phyloP scores from a whole-genome alignment of 2,329 filamentous ascomycete genomes.

The Reticulascus tulasneorum region DNA sequence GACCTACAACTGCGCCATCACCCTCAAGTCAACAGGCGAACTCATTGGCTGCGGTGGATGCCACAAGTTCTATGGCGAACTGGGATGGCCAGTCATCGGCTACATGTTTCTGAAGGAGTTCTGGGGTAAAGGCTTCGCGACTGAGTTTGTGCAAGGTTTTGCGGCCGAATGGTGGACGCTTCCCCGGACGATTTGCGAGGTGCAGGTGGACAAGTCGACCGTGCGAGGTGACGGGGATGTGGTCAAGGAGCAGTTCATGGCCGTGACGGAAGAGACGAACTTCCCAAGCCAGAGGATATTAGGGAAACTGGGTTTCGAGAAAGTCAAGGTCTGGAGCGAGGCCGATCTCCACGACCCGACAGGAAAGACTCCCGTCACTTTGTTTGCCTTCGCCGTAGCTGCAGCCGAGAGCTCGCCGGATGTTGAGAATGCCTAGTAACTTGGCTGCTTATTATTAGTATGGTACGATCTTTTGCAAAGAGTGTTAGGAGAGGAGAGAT shows the following conservation, averaged over 20 bases:
- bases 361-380: no score
- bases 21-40: conserved; percentile 40
- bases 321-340: conserved; percentile 36
- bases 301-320: conserved; percentile 50
- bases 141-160: conserved; percentile 50
- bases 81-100: conserved; percentile 55
- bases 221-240: conserved; percentile 20
- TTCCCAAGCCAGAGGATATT: conserved; percentile 52
- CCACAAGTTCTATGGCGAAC: conserved; percentile 31
- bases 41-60: conserved; percentile 48
- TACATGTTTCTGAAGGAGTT: conserved; percentile 50
- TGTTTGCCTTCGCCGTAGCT: no score
- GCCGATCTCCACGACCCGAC: no score
- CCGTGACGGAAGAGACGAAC: conserved; percentile 47
- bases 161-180: conserved; percentile 44
- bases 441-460: no score
- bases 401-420: no score
- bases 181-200: conserved; percentile 38
- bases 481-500: no score
- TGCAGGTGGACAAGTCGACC: conserved; percentile 37
- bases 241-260: conserved; percentile 38
- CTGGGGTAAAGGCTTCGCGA: conserved; percentile 56
- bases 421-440: no score
- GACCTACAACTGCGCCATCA: conserved; percentile 56
- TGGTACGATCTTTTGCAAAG: no score